Percentiles rank a stretch among this genome's conserved stretches.
Conservation (phyloP, 331 rosid genomes). For the Stylosanthes scabra region DNA sequence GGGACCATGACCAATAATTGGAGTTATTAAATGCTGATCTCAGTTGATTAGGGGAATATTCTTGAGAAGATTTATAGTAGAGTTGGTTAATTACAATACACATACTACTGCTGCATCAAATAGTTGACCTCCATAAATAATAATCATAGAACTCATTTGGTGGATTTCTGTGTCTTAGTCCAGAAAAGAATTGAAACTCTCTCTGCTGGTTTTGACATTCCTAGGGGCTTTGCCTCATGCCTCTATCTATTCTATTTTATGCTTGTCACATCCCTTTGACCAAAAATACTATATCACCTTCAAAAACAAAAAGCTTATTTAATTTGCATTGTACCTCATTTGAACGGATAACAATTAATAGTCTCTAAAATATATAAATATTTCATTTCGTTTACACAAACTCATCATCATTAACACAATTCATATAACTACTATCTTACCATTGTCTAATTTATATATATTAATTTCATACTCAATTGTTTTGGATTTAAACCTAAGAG, state of each 20-base stretch:
- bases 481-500: too few species aligned
- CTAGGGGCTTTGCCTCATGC: background rate
- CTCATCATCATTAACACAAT: background rate
- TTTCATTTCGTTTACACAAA: background rate
- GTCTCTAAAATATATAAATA: background rate
- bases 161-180: constrained; percentile 9
- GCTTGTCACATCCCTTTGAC: constrained; percentile 24
- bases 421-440: background rate
- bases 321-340: too few species aligned
- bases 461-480: too few species aligned
- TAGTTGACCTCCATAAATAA: constrained; percentile 32
- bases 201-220: background rate
- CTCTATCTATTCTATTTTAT: background rate
- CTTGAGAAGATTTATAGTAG: constrained; percentile 8
- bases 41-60: constrained; percentile 40
- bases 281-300: background rate
- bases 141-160: background rate
- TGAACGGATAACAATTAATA: background rate
- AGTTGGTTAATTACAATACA: constrained; percentile 30
- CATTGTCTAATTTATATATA: background rate
- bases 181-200: background rate
- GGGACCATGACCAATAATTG: constrained; percentile 34
- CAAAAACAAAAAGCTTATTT: background rate
- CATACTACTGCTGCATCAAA: constrained; percentile 6
- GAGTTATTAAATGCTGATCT: constrained; percentile 10